Percentiles rank a stretch among this genome's conserved stretches.
phyloP scores from a whole-genome alignment of 164 flowering plant species.

The Echeveria elegans region DNA sequence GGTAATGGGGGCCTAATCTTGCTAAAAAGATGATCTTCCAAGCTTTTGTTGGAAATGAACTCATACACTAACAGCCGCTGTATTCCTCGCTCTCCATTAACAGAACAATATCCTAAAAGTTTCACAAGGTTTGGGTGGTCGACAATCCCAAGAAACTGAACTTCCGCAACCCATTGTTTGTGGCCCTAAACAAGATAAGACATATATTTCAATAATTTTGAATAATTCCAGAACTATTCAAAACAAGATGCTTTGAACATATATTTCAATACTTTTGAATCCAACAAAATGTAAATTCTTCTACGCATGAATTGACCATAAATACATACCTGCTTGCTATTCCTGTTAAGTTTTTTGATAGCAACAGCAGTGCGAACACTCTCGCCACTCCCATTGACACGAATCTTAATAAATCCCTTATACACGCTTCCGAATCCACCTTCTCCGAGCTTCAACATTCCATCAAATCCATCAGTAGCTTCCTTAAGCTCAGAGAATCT shows the following conservation, averaged over 20 bases:
- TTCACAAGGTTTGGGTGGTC: constrained; percentile 60
- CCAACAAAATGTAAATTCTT: neutral
- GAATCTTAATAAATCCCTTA: constrained; percentile 34
- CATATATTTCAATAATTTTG: neutral
- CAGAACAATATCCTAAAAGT: constrained; percentile 53
- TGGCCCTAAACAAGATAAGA: constrained; percentile 36
- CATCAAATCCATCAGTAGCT: constrained; percentile 2
- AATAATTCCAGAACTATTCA: neutral
- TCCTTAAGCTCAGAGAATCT: constrained; percentile 1
- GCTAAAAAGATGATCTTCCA: constrained; percentile 53
- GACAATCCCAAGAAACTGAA: constrained; percentile 53
- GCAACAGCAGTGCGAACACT: constrained; percentile 38
- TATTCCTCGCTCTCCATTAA: constrained; percentile 50
- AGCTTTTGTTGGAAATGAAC: constrained; percentile 49
- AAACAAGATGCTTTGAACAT: neutral
- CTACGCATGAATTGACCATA: neutral
- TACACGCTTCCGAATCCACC: constrained; percentile 69
- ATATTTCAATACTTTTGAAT: neutral
- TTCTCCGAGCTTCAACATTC: constrained; percentile 43
- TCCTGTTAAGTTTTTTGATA: constrained; percentile 46
- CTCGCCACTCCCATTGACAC: constrained; percentile 14
- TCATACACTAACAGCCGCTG: constrained; percentile 55
- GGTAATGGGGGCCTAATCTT: constrained; percentile 27
- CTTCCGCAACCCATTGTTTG: constrained; percentile 60
- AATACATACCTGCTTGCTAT: constrained; percentile 42